A percentile compares a stretch with the other conserved stretches of the same genome.
Conservation (phyloP, 1,284 basidiomycete genomes). For the Fereydounia khargensis region DNA sequence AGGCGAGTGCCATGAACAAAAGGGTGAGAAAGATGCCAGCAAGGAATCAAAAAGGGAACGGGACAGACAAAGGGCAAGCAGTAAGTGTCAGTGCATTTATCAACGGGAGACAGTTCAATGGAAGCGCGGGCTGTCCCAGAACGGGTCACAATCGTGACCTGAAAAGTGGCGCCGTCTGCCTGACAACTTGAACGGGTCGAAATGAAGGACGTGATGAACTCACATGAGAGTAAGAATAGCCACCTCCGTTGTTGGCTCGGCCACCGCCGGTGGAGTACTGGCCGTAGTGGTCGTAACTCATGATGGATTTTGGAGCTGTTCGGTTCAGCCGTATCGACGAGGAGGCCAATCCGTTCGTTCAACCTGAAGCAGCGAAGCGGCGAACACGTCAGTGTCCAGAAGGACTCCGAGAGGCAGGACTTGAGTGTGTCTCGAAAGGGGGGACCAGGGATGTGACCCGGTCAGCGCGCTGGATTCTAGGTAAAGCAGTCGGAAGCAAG, state of each 20-base stretch:
- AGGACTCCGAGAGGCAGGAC: not conserved
- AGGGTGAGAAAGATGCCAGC: too few species aligned
- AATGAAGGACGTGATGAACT: not conserved
- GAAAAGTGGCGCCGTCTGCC: too few species aligned
- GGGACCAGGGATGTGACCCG: not conserved
- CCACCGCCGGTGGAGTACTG: slow-evolving; percentile 5
- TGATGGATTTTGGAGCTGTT: slow-evolving; percentile 1
- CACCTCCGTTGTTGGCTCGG: slow-evolving; percentile 19
- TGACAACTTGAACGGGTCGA: too few species aligned
- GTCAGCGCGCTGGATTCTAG: not conserved
- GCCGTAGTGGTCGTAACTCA: slow-evolving; percentile 27
- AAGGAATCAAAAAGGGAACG: too few species aligned
- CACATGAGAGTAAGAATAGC: not conserved
- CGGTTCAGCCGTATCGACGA: not conserved
- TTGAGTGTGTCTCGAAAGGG: not conserved
- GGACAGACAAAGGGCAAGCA: too few species aligned
- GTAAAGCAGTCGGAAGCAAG: too few species aligned
- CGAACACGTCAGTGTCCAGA: not conserved
- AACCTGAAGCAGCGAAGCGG: not conserved
- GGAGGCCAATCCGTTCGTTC: not conserved
- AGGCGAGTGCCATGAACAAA: too few species aligned
- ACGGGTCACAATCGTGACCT: too few species aligned
- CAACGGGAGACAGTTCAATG: too few species aligned
- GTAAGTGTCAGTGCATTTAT: too few species aligned
- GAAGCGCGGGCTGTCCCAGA: too few species aligned